Evolutionary conservation across 208 protist genomes (phyloP).

Genomic region (Phytomonas sp.): DNA sequence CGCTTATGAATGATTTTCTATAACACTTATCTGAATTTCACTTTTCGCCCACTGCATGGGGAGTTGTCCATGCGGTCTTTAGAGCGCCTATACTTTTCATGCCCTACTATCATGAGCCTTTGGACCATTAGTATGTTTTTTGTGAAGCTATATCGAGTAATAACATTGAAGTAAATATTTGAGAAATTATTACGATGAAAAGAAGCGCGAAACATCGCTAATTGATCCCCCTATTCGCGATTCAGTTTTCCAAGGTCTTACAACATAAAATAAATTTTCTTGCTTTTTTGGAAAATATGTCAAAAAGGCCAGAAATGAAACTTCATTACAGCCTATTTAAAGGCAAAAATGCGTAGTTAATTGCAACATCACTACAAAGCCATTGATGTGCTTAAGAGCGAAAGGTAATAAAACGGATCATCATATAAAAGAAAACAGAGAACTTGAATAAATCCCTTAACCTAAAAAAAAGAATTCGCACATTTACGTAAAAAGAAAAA

Average conservation of each 20-base stretch:
- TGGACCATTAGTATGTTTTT: not conserved
- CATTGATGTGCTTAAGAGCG: not conserved
- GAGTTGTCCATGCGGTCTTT: not conserved
- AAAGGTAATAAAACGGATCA: slow-evolving; percentile 9
- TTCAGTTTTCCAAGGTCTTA: not conserved
- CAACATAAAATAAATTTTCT: no score
- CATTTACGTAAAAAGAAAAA: not conserved
- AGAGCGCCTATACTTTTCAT: not conserved
- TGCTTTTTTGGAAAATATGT: not conserved
- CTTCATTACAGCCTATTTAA: not conserved
- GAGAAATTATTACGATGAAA: not conserved
- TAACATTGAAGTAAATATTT: not conserved
- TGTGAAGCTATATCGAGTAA: not conserved
- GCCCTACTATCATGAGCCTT: not conserved
- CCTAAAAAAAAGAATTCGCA: not conserved
- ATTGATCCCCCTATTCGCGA: not conserved
- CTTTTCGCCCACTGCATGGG: not conserved
- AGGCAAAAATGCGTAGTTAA: slow-evolving; percentile 2
- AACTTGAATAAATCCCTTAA: slow-evolving; percentile 1
- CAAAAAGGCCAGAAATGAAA: not conserved
- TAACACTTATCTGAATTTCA: not conserved
- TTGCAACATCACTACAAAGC: slow-evolving; percentile 7
- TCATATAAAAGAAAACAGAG: slow-evolving; percentile 4
- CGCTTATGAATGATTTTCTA: no score
- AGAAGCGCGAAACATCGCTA: not conserved